Evolutionary conservation across 352 stramenopile genomes (phyloP).

Genomic region (Aphanomyces invadans): DNA sequence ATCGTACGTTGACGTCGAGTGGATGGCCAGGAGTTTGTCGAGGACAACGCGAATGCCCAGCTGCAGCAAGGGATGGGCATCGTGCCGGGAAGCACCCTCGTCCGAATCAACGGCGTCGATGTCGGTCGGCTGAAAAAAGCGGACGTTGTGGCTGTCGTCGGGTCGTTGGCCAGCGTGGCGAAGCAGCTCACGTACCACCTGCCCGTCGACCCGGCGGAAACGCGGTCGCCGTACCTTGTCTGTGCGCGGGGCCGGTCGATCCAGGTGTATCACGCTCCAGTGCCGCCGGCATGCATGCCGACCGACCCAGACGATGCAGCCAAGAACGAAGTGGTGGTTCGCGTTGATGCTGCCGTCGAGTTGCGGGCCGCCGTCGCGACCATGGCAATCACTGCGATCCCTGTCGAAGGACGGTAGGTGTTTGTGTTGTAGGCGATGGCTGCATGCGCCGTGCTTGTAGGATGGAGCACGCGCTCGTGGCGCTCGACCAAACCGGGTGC

Average conservation of each 20-base stretch:
- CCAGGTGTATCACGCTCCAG: not conserved
- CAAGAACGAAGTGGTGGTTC: not conserved
- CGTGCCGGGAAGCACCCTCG: constrained; percentile 35
- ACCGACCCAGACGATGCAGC: not conserved
- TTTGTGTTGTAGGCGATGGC: not conserved
- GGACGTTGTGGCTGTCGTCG: constrained; percentile 41
- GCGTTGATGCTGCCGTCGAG: constrained; percentile 8
- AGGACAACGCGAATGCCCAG: constrained; percentile 37
- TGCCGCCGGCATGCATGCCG: not conserved
- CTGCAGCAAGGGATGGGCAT: constrained; percentile 35
- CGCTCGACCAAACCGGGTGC: constrained; percentile 55
- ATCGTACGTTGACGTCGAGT: not conserved
- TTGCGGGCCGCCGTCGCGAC: constrained; percentile 5
- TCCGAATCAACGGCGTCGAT: constrained; percentile 50
- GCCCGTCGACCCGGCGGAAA: not conserved
- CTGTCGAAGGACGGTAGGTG: constrained; percentile 5
- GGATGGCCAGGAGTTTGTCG: constrained; percentile 38
- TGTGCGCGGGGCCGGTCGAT: constrained; percentile 8
- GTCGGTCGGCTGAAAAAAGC: constrained; percentile 33
- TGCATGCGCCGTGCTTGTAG: too few species aligned
- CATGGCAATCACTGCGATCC: not conserved
- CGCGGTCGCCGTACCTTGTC: constrained; percentile 11
- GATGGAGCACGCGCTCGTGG: constrained; percentile 55
- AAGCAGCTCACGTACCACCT: constrained; percentile 46
- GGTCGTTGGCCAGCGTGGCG: constrained; percentile 41